Conservation (phyloP, 768 basidiomycete genomes). For the Boletus sp. region DNA sequence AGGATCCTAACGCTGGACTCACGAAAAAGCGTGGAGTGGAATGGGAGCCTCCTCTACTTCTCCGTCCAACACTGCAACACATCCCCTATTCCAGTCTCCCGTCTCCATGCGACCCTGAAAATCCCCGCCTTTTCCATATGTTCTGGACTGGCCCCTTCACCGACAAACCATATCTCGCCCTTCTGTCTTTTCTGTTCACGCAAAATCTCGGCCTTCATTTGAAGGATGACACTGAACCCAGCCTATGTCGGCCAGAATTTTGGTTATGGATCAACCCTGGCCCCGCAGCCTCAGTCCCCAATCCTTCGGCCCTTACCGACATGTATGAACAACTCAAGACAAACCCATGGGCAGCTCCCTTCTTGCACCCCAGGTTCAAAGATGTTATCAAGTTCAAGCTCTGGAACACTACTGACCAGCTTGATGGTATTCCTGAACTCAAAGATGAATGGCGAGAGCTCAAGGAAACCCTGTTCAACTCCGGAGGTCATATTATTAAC, state of each 20-base stretch:
- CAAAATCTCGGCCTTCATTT: slow-evolving; percentile 87
- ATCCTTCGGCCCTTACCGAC: slow-evolving; percentile 72
- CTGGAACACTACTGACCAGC: slow-evolving; percentile 98
- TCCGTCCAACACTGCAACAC: slow-evolving; percentile 51
- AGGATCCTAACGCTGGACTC: slow-evolving; percentile 54
- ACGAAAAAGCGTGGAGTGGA: slow-evolving; percentile 56
- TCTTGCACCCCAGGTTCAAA: slow-evolving; percentile 89
- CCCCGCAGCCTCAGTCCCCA: slow-evolving; percentile 87
- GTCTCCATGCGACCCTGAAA: slow-evolving; percentile 75
- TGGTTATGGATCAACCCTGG: slow-evolving; percentile 99
- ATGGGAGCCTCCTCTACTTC: slow-evolving; percentile 52
- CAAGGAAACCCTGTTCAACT: slow-evolving; percentile 78
- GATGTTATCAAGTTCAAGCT: slow-evolving; percentile 92
- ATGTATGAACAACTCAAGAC: slow-evolving; percentile 80
- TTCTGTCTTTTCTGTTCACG: slow-evolving; percentile 92
- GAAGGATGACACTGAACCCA: slow-evolving; percentile 39
- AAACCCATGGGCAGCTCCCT: slow-evolving; percentile 94
- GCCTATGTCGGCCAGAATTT: slow-evolving; percentile 81
- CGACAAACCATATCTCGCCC: slow-evolving; percentile 95
- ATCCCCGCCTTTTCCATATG: slow-evolving; percentile 93
- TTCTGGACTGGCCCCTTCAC: slow-evolving; percentile 99
- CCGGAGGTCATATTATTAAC: slow-evolving; percentile 72
- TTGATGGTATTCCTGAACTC: slow-evolving; percentile 88
- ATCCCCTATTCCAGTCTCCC: slow-evolving; percentile 54
- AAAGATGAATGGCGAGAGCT: slow-evolving; percentile 85